A percentile compares a stretch with the other conserved stretches of the same genome.
These are phyloP conservation scores for Thozetella sp. DNA, from an alignment of 495 filamentous ascomycete genomes.

Conservation along the genomic window DNA sequence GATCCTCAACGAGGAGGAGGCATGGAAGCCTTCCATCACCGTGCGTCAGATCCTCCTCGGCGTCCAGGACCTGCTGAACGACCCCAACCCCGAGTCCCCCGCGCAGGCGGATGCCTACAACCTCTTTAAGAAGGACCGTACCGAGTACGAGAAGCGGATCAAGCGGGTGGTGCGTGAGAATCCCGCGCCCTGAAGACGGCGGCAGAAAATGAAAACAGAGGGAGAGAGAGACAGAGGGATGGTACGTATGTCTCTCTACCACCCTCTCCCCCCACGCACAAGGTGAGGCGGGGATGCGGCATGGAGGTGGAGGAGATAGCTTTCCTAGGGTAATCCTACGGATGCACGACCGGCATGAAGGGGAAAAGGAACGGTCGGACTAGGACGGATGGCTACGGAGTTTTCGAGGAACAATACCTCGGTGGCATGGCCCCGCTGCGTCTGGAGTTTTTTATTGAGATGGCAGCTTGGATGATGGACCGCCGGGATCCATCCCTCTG, in stretches of 20 bases:
- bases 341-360: neutral
- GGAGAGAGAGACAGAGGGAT: neutral
- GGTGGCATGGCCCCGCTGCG: neutral
- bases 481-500: too few relatives aligned
- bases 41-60: conserved; percentile 96
- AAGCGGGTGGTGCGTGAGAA: conserved; percentile 87
- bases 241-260: too few relatives aligned
- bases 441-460: neutral
- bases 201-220: too few relatives aligned
- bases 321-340: too few relatives aligned
- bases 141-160: conserved; percentile 86
- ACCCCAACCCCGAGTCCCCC: conserved; percentile 95
- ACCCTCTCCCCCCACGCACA: too few relatives aligned
- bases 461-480: neutral
- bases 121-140: conserved; percentile 87
- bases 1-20: conserved; percentile 98
- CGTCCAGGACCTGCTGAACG: conserved; percentile 92
- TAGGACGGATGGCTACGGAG: neutral
- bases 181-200: conserved; percentile 49
- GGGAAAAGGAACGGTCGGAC: neutral
- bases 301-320: neutral
- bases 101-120: conserved; percentile 98
- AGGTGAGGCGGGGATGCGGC: neutral
- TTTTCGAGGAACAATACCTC: neutral
- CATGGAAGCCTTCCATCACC: conserved; percentile 97